Evolutionary conservation across 805 yeast genomes (phyloP), one percentile per base, ranked within the genome.

Genomic region (Starmera pachycereana): DNA sequence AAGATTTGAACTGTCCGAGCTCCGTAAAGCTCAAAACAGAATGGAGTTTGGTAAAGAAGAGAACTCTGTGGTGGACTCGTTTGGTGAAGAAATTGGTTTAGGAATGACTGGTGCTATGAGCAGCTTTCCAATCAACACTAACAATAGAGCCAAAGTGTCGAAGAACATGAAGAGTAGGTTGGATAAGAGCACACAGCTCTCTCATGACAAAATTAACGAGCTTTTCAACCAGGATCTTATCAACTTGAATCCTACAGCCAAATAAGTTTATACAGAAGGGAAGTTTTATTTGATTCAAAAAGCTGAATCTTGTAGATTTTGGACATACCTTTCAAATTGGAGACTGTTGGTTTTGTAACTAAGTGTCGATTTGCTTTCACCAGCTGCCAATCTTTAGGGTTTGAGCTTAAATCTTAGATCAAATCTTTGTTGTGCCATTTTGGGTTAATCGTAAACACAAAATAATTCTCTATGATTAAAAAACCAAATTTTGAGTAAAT

Each of bases 21-120:
- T 84, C 35, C 78, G 88, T 30, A 81, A 77, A 47, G 82, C 95
- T 3, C 95, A 86, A 52, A 88, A 90, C 56, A 74, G 83, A 52
- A 71, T 89, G 75, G 81, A 71, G 33, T 89, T 90, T 62, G 96
- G 95, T 7, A 72, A 78, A 49, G 67, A 70, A 45, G 96, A 86
- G 53, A 75, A 69, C 16, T 70, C 79, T 1, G 63, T 69, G 3
- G 63, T 65, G 44, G 88, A 82, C 45, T 67, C 76, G 0, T 81
- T 66, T 54, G 95, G 94, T 10, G 88, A 85, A 39, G 95, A 86
- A 51, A 65, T 82, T 29, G 96, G 96, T 0, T 52, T 87, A 37
- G 95, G 96, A 4, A 76, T 85, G 86, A 46, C 56, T 14, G 59
- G 59, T 12, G 43, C 55, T 2, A 50, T 55, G 43, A 51, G 62